These are phyloP conservation scores for Trypanosoma platydactyli DNA, from an alignment of 208 protist species.

Conservation along the genomic window DNA sequence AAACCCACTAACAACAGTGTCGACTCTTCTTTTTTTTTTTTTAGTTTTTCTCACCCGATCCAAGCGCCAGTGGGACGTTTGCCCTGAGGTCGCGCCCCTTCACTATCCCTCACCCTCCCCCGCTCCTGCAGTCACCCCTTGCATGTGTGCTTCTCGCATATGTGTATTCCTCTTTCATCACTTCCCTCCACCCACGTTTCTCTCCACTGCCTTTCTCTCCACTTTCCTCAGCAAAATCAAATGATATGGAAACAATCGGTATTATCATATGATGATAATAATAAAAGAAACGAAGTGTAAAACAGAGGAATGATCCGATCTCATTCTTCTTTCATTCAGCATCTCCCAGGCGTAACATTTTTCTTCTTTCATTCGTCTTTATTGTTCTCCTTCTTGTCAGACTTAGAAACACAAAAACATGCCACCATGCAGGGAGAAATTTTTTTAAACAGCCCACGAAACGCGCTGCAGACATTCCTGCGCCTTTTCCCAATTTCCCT, in stretches of 20 bases:
- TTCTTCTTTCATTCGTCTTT: background rate
- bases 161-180: no score
- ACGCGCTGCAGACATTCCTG: slow-evolving; percentile 67
- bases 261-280: background rate
- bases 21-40: background rate
- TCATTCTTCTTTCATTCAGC: no score
- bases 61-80: no score
- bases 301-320: background rate
- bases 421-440: background rate
- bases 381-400: background rate
- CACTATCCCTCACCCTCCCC: no score
- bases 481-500: slow-evolving; percentile 83
- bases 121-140: no score
- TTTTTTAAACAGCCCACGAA: slow-evolving; percentile 38
- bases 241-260: no score
- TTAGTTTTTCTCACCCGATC: background rate
- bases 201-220: slow-evolving; percentile 2
- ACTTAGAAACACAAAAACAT: background rate
- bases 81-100: no score
- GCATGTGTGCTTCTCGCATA: no score
- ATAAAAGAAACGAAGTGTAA: background rate
- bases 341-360: background rate
- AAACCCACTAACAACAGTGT: slow-evolving; percentile 6
- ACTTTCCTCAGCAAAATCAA: background rate
- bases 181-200: background rate